Evolutionary conservation across 2,329 filamentous ascomycete genomes (phyloP).

Genomic region (Epichloe brachyelytri): DNA sequence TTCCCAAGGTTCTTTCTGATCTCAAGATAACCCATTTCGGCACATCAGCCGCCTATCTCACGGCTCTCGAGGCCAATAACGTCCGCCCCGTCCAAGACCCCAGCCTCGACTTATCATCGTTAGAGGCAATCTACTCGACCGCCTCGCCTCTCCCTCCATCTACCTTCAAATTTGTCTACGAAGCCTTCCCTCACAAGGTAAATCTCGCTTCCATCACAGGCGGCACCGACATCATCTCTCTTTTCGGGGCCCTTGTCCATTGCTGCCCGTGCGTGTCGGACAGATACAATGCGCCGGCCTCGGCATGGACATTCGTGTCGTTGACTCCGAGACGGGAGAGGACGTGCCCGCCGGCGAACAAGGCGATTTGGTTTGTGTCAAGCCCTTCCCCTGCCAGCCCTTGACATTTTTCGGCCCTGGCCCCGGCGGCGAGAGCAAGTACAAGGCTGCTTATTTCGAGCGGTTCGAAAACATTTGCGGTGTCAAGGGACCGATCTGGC

Average conservation of each 20-base stretch:
- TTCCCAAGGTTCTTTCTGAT: constrained; percentile 71
- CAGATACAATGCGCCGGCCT: constrained; percentile 69
- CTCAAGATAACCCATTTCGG: constrained; percentile 84
- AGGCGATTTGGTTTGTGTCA: constrained; percentile 78
- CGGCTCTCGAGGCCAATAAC: constrained; percentile 69
- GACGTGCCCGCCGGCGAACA: constrained; percentile 49
- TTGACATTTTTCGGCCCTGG: constrained; percentile 69
- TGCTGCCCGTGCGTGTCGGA: constrained; percentile 58
- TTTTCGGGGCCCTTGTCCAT: constrained; percentile 76
- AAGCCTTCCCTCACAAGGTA: constrained; percentile 63
- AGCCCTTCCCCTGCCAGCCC: constrained; percentile 82
- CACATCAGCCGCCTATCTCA: constrained; percentile 88
- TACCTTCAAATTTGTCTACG: constrained; percentile 83
- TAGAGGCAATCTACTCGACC: constrained; percentile 86
- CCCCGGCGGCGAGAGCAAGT: constrained; percentile 49
- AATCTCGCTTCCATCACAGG: constrained; percentile 91
- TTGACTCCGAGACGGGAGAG: constrained; percentile 44
- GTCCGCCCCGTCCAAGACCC: constrained; percentile 42
- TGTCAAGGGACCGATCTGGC: constrained; percentile 50
- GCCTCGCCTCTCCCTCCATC: constrained; percentile 86
- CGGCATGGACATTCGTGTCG: constrained; percentile 61
- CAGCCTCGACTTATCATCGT: constrained; percentile 43
- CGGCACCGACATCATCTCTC: constrained; percentile 89
- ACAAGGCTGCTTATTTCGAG: constrained; percentile 77
- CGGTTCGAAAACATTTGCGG: constrained; percentile 46